Conservation (phyloP, 2,329 filamentous ascomycete species). For the Alternaria ethzedia region DNA sequence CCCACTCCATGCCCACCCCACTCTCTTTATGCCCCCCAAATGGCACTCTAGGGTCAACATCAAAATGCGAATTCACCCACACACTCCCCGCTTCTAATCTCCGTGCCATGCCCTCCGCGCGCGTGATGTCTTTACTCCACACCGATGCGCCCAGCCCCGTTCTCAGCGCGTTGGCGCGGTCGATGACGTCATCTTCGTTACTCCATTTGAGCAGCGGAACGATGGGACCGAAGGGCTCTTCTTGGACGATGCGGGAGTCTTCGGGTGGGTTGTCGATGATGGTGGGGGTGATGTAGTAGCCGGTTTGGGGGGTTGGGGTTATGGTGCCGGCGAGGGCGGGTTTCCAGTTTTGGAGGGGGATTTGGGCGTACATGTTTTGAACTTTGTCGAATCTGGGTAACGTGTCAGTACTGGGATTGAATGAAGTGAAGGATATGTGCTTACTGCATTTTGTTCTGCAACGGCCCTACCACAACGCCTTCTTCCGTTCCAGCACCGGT, state of each 20-base stretch:
- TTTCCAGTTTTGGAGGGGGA: background rate
- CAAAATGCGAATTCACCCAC: constrained; percentile 58
- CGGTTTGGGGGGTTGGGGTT: constrained; percentile 60
- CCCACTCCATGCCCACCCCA: constrained; percentile 75
- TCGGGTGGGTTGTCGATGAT: constrained; percentile 65
- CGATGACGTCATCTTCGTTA: background rate
- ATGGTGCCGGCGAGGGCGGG: constrained; percentile 25
- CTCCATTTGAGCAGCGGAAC: constrained; percentile 67
- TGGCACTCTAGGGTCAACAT: constrained; percentile 43
- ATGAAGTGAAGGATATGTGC: background rate
- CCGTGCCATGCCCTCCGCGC: constrained; percentile 54
- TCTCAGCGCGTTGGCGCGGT: background rate
- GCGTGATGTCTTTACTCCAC: background rate
- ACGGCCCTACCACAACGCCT: background rate
- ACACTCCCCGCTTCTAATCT: constrained; percentile 55
- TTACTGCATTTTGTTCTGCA: background rate
- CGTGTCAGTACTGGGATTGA: background rate
- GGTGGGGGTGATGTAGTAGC: constrained; percentile 28
- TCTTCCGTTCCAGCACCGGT: constrained; percentile 14
- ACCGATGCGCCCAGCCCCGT: background rate
- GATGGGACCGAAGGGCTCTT: constrained; percentile 70
- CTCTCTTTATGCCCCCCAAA: constrained; percentile 79
- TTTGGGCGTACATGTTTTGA: background rate
- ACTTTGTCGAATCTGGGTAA: background rate
- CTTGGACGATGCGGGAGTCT: constrained; percentile 61